These are phyloP conservation scores for Cordyceps fumosorosea DNA, from an alignment of 2,329 filamentous ascomycete genomes.

Conservation along the genomic window DNA sequence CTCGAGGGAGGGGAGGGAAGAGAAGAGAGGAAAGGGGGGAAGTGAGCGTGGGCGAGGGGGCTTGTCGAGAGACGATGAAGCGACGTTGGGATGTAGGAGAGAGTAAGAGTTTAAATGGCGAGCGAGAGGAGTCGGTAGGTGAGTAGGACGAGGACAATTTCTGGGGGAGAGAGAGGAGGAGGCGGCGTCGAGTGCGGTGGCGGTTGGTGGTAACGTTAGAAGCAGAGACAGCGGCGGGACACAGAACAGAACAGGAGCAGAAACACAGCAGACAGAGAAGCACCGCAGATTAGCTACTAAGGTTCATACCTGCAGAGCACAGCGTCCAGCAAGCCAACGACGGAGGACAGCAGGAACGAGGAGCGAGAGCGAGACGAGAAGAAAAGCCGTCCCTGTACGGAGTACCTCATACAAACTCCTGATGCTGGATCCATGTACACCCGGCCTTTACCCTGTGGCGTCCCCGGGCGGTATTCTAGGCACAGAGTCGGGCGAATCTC, in stretches of 20 bases:
- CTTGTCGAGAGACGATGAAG: background rate
- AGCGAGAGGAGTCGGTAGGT: background rate
- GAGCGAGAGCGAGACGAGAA: no score
- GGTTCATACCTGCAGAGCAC: no score
- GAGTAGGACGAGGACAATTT: background rate
- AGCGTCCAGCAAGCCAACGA: no score
- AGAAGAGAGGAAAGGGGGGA: background rate
- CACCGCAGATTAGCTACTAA: no score
- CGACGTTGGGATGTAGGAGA: conserved; percentile 2
- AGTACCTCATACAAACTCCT: background rate
- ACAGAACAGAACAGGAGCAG: background rate
- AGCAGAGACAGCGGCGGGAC: background rate
- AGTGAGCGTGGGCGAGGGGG: background rate
- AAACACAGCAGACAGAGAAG: background rate
- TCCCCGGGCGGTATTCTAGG: background rate
- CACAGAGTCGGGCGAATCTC: background rate
- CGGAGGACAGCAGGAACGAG: no score
- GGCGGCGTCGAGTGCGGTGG: background rate
- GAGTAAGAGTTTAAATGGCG: background rate
- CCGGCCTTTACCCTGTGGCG: background rate
- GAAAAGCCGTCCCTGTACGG: background rate
- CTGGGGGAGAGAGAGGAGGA: background rate
- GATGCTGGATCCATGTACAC: background rate
- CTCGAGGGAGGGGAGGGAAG: background rate
- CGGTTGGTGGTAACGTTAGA: background rate